Evolutionary conservation across 345 rosid genomes (phyloP).

Genomic region (Eutrema heterophyllum): DNA sequence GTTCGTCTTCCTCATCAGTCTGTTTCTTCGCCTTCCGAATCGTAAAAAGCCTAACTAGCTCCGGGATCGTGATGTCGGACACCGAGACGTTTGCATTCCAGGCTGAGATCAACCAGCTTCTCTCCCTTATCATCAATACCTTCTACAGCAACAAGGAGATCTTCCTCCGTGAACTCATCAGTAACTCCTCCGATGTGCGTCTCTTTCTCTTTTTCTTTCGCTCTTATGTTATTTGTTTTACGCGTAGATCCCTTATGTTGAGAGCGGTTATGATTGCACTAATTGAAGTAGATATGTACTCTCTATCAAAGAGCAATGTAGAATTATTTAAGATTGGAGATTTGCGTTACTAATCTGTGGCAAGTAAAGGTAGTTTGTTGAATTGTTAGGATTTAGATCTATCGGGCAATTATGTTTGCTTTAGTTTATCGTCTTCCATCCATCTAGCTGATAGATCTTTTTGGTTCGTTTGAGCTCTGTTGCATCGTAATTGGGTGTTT

Average conservation of each 20-base stretch:
- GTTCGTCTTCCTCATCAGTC: not conserved
- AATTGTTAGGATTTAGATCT: too few species aligned
- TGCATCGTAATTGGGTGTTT: not conserved
- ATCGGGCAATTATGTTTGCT: too few species aligned
- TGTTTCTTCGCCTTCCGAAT: not conserved
- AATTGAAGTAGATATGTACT: not conserved
- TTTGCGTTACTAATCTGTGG: not conserved
- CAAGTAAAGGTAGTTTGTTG: too few species aligned
- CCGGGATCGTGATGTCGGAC: not conserved
- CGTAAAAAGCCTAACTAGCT: not conserved
- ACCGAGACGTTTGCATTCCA: not conserved
- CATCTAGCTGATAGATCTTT: too few species aligned
- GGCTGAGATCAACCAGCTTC: not conserved
- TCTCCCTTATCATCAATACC: not conserved
- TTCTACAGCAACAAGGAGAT: constrained; percentile 9
- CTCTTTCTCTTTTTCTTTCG: not conserved
- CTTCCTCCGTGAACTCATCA: constrained; percentile 3
- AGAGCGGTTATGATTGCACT: not conserved
- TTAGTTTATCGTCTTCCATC: too few species aligned
- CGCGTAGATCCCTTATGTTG: not conserved
- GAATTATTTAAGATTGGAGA: not conserved
- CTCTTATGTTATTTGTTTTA: not conserved
- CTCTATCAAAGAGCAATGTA: not conserved
- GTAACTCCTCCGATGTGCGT: constrained; percentile 5
- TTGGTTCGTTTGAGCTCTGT: too few species aligned